phyloP scores from a whole-genome alignment of 495 filamentous ascomycete genomes.

The Trichoderma orchidacearum region DNA sequence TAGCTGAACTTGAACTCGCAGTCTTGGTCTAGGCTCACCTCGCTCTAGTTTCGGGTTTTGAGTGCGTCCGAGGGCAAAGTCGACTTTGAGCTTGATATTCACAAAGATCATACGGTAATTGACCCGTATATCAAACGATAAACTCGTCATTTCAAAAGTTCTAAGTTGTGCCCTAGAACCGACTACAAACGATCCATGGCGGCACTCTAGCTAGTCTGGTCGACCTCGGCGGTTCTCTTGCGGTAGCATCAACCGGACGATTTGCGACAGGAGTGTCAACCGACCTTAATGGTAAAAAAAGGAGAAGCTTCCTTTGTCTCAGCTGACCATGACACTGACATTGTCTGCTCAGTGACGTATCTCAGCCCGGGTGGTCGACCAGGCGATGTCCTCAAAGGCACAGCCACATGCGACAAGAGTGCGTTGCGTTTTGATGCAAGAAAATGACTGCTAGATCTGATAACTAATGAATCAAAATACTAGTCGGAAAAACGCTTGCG shows the following conservation, averaged over 20 bases:
- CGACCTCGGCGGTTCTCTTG: slow-evolving; percentile 84
- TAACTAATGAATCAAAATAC: no score
- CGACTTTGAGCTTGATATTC: slow-evolving; percentile 74
- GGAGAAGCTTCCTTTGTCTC: background rate
- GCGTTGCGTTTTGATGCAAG: slow-evolving; percentile 9
- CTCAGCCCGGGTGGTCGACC: slow-evolving; percentile 69
- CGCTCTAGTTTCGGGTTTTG: slow-evolving; percentile 55
- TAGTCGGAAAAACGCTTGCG: slow-evolving; percentile 87
- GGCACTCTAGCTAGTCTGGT: slow-evolving; percentile 95
- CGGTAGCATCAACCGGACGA: slow-evolving; percentile 79
- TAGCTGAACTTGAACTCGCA: background rate
- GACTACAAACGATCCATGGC: slow-evolving; percentile 81
- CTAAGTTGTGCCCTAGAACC: slow-evolving; percentile 46
- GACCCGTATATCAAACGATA: background rate
- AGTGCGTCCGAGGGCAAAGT: slow-evolving; percentile 66
- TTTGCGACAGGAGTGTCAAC: slow-evolving; percentile 88
- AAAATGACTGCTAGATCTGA: background rate
- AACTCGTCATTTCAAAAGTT: background rate
- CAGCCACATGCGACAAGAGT: slow-evolving; percentile 77
- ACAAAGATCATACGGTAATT: slow-evolving; percentile 74
- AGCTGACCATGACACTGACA: background rate
- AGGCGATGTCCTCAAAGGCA: slow-evolving; percentile 60
- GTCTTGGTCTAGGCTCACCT: background rate
- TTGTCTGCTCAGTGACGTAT: slow-evolving; percentile 63
- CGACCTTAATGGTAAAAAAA: slow-evolving; percentile 62